Conservation (phyloP, 495 filamentous ascomycete genomes). For the Hypoxylon perforatum region DNA sequence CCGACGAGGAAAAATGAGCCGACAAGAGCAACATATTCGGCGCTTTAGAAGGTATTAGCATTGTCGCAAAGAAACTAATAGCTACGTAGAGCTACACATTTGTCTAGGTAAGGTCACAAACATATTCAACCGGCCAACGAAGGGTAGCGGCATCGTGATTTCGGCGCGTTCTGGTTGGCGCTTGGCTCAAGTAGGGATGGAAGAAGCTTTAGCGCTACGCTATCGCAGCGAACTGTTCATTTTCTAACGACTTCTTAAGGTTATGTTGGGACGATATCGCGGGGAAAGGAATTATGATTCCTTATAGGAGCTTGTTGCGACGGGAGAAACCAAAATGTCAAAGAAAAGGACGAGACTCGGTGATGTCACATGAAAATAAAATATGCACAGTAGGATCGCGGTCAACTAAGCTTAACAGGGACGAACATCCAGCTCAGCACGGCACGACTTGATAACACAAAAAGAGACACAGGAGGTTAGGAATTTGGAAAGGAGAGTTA, state of each 20-base stretch:
- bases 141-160: constrained; percentile 78
- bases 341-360: constrained; percentile 24
- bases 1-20: constrained; percentile 83
- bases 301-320: constrained; percentile 1
- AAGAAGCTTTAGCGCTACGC: constrained; percentile 28
- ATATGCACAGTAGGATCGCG: constrained; percentile 12
- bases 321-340: constrained; percentile 21
- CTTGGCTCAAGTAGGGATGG: constrained; percentile 23
- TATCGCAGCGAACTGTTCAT: constrained; percentile 39
- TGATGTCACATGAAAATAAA: constrained; percentile 45
- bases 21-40: constrained; percentile 87
- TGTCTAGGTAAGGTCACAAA: constrained; percentile 50
- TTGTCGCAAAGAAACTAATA: neutral
- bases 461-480: constrained; percentile 1
- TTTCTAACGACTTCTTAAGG: constrained; percentile 21
- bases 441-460: neutral
- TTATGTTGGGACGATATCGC: constrained; percentile 10
- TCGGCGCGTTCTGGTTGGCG: constrained; percentile 31
- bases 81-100: neutral
- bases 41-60: constrained; percentile 54
- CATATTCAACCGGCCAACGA: constrained; percentile 84
- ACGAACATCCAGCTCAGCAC: constrained; percentile 2
- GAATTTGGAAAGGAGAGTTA: constrained; percentile 4
- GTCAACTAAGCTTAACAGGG: constrained; percentile 24
- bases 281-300: constrained; percentile 1